Evolutionary conservation across 768 basidiomycete genomes (phyloP).

Genomic region (Gloeophyllum trabeum): DNA sequence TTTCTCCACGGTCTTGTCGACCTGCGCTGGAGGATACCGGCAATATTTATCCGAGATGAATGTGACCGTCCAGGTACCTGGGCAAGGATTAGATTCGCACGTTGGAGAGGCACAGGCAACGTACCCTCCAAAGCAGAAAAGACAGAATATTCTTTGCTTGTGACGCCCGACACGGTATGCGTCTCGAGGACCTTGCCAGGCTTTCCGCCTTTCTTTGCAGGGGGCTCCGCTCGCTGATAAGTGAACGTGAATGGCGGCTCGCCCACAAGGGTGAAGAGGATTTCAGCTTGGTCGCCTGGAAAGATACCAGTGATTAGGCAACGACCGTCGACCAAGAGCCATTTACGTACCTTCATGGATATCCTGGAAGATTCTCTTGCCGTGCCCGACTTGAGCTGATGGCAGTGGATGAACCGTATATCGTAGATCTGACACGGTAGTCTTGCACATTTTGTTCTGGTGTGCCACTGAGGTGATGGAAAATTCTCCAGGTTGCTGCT

Average conservation of each 20-base stretch:
- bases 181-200: conserved; percentile 80
- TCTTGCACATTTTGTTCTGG: conserved; percentile 87
- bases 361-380: conserved; percentile 70
- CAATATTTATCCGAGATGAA: conserved; percentile 87
- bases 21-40: conserved; percentile 49
- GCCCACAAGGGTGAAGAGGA: conserved; percentile 81
- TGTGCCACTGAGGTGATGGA: conserved; percentile 83
- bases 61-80: conserved; percentile 88
- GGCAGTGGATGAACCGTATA: conserved; percentile 76
- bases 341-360: conserved; percentile 72
- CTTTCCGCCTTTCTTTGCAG: conserved; percentile 54
- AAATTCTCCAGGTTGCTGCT: conserved; percentile 77
- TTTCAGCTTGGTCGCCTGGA: conserved; percentile 85
- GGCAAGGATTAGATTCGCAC: conserved; percentile 6
- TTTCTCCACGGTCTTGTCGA: background rate
- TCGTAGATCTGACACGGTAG: conserved; percentile 62
- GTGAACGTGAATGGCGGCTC: conserved; percentile 96
- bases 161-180: conserved; percentile 78
- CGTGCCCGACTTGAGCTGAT: conserved; percentile 81
- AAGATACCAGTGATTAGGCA: conserved; percentile 2
- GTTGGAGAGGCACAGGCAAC: conserved; percentile 11
- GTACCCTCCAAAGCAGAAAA: conserved; percentile 85
- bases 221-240: conserved; percentile 75
- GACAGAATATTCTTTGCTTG: conserved; percentile 72
- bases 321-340: background rate